Conservation (phyloP, 169 alveolate species). For the Eimeria acervulina region DNA sequence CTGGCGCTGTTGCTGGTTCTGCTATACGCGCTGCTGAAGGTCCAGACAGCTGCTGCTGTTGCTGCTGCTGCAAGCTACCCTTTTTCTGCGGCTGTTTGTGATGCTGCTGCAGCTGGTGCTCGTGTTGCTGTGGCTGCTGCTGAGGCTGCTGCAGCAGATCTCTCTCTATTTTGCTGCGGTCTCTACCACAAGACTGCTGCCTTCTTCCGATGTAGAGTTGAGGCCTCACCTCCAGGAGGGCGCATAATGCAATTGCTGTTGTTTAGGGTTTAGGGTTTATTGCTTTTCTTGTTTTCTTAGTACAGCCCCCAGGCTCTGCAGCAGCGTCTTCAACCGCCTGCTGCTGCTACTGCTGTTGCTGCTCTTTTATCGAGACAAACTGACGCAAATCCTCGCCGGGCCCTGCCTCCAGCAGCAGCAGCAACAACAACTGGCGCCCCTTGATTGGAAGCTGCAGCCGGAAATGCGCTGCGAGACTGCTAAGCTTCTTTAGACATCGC, state of each 20-base stretch:
- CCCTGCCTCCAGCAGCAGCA: background rate
- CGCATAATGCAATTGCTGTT: background rate
- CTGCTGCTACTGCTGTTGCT: background rate
- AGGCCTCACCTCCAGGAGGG: conserved; percentile 31
- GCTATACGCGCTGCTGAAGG: background rate
- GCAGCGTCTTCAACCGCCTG: background rate
- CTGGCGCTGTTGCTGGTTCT: background rate
- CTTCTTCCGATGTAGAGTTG: conserved; percentile 64
- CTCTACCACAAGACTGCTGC: background rate
- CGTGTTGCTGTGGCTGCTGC: conserved; percentile 15
- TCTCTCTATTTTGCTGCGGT: background rate
- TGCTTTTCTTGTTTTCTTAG: background rate
- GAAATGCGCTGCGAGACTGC: conserved; percentile 5
- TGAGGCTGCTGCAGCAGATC: conserved; percentile 7
- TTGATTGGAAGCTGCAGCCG: background rate
- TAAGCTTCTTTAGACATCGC: background rate
- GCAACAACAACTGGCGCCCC: background rate
- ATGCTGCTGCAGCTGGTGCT: conserved; percentile 25
- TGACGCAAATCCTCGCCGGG: too few species aligned
- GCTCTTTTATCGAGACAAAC: background rate
- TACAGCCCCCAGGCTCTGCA: background rate
- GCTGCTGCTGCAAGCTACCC: background rate
- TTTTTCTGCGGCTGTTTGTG: background rate
- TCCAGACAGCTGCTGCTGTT: background rate
- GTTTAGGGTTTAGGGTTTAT: background rate